Evolutionary conservation across 1,284 basidiomycete genomes (phyloP).

Genomic region (Taiwanofungus camphoratus): DNA sequence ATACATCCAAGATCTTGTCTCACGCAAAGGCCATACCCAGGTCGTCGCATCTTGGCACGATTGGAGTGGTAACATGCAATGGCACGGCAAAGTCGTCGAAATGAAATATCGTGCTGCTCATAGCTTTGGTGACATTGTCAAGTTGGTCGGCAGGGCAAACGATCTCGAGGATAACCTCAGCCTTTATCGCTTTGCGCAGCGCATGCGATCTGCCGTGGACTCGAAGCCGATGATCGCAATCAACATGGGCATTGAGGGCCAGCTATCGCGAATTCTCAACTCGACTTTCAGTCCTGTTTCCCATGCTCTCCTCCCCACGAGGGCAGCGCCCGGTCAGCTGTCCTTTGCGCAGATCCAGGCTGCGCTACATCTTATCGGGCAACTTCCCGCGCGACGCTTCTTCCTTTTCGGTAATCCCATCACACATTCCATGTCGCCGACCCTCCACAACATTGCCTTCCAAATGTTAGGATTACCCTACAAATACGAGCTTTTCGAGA

Average conservation of each 20-base stretch:
- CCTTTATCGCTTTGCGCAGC: constrained; percentile 67
- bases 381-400: constrained; percentile 67
- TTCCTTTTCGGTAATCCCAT: constrained; percentile 91
- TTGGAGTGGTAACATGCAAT: constrained; percentile 81
- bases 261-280: constrained; percentile 88
- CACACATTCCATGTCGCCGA: constrained; percentile 85
- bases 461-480: constrained; percentile 79
- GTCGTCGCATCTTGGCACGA: constrained; percentile 96
- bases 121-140: constrained; percentile 82
- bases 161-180: constrained; percentile 76
- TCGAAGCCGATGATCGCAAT: constrained; percentile 86
- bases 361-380: constrained; percentile 77
- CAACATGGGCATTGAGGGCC: constrained; percentile 89
- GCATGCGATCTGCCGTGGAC: constrained; percentile 33
- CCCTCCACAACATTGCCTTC: constrained; percentile 91
- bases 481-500: constrained; percentile 76
- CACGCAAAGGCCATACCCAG: constrained; percentile 66
- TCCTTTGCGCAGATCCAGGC: constrained; percentile 83
- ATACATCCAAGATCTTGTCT: constrained; percentile 54
- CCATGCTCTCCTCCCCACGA: constrained; percentile 77
- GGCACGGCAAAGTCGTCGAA: constrained; percentile 67
- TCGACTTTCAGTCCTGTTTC: constrained; percentile 85
- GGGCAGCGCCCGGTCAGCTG: constrained; percentile 91
- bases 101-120: constrained; percentile 66
- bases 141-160: constrained; percentile 86